phyloP scores from a whole-genome alignment of 495 filamentous ascomycete genomes.

The Aspergillus homomorphus region DNA sequence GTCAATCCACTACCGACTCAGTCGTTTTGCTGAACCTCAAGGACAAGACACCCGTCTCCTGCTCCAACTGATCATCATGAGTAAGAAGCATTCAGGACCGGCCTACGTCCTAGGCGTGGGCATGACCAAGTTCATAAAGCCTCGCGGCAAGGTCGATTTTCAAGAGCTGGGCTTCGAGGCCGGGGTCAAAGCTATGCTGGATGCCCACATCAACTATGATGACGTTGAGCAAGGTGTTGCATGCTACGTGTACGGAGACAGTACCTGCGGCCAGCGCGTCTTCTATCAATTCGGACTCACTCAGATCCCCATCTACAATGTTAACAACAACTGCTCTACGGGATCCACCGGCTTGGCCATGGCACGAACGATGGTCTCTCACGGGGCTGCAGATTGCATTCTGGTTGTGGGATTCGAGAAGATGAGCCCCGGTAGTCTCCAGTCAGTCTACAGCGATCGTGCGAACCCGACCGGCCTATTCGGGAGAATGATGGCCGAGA shows the following conservation, averaged over 20 bases:
- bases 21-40: background rate
- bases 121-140: conserved; percentile 99
- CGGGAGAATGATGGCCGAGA: conserved; percentile 74
- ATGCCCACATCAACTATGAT: conserved; percentile 94
- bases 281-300: conserved; percentile 99
- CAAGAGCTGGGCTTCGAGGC: conserved; percentile 87
- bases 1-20: background rate
- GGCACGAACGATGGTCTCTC: conserved; percentile 74
- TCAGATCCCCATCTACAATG: conserved; percentile 91
- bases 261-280: conserved; percentile 90
- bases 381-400: conserved; percentile 79
- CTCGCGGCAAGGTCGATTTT: conserved; percentile 71
- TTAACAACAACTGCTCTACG: conserved; percentile 98
- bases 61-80: conserved; percentile 33
- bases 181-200: conserved; percentile 90
- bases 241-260: conserved; percentile 96
- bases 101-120: conserved; percentile 94
- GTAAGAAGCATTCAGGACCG: conserved; percentile 48
- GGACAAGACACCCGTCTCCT: background rate
- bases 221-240: conserved; percentile 95
- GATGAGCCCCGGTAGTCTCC: conserved; percentile 88
- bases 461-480: conserved; percentile 70
- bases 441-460: conserved; percentile 76
- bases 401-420: conserved; percentile 96
- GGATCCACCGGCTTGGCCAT: conserved; percentile 85